These are phyloP conservation scores for Colletotrichum eleusines DNA, from an alignment of 2,329 filamentous ascomycete species.

Conservation along the genomic window DNA sequence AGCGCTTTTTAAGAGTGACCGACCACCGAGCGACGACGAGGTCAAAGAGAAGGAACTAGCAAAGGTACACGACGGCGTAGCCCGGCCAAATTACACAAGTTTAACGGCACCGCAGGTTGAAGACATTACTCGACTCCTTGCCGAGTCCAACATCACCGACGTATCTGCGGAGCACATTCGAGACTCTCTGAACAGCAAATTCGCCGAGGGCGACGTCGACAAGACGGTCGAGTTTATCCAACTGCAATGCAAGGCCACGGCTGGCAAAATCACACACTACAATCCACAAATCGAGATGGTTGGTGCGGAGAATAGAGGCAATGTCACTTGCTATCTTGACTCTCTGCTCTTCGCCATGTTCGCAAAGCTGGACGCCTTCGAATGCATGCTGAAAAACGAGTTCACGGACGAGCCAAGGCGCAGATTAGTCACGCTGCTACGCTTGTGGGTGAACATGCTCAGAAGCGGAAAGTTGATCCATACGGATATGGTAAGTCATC, in stretches of 20 bases:
- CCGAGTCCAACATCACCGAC: constrained; percentile 59
- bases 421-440: constrained; percentile 80
- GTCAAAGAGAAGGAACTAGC: constrained; percentile 61
- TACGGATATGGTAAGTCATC: constrained; percentile 77
- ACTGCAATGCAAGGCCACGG: constrained; percentile 83
- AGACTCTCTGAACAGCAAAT: constrained; percentile 69
- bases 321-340: constrained; percentile 95
- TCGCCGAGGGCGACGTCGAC: constrained; percentile 76
- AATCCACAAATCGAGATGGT: constrained; percentile 78
- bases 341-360: constrained; percentile 96
- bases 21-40: constrained; percentile 66
- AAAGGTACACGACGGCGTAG: constrained; percentile 52
- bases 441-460: constrained; percentile 94
- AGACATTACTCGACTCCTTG: constrained; percentile 49
- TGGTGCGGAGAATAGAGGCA: constrained; percentile 86
- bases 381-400: constrained; percentile 87
- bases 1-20: constrained; percentile 74
- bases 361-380: constrained; percentile 87
- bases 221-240: constrained; percentile 82
- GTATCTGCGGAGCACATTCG: constrained; percentile 69
- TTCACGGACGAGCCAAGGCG: constrained; percentile 78
- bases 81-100: background rate
- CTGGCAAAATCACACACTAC: constrained; percentile 82
- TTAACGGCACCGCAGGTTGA: constrained; percentile 47
- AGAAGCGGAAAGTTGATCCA: constrained; percentile 87